phyloP scores from a whole-genome alignment of 768 basidiomycete species.

The Rhizopogon vesiculosus region DNA sequence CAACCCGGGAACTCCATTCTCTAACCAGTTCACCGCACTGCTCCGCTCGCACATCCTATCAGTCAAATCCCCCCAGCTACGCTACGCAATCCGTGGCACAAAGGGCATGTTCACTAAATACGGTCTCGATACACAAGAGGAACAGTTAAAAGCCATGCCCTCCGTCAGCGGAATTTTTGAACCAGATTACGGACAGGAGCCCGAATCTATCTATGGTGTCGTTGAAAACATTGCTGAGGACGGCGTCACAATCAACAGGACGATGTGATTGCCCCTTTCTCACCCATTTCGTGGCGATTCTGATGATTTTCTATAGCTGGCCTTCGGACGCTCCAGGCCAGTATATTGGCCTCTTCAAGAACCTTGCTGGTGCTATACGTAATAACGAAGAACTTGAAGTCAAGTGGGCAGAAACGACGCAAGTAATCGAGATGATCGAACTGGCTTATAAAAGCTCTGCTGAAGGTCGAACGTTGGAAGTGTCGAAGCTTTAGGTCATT shows the following conservation, averaged over 20 bases:
- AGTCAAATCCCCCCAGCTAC: conserved; percentile 57
- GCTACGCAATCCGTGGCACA: conserved; percentile 70
- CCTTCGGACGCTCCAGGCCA: conserved; percentile 53
- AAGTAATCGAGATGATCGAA: conserved; percentile 76
- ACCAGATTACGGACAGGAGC: conserved; percentile 53
- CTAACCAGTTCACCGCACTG: conserved; percentile 60
- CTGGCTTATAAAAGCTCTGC: conserved; percentile 62
- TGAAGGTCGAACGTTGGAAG: conserved; percentile 46
- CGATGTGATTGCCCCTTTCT: conserved; percentile 26
- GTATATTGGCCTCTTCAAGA: conserved; percentile 60
- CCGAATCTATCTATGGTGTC: conserved; percentile 57
- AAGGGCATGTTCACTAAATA: conserved; percentile 70
- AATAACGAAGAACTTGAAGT: conserved; percentile 49
- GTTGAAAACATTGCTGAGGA: conserved; percentile 52
- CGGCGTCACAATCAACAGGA: conserved; percentile 27
- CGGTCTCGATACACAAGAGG: conserved; percentile 78
- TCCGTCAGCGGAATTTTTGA: conserved; percentile 41
- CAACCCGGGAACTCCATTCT: conserved; percentile 30
- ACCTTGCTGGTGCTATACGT: conserved; percentile 61
- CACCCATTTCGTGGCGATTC: conserved; percentile 15
- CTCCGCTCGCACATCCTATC: conserved; percentile 69
- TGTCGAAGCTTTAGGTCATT: conserved; percentile 12
- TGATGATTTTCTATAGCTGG: conserved; percentile 43
- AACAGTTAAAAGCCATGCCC: conserved; percentile 58
- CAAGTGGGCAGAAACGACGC: conserved; percentile 69